phyloP scores from a whole-genome alignment of 75 land plant genomes.

The Selaginella tamariscina region DNA sequence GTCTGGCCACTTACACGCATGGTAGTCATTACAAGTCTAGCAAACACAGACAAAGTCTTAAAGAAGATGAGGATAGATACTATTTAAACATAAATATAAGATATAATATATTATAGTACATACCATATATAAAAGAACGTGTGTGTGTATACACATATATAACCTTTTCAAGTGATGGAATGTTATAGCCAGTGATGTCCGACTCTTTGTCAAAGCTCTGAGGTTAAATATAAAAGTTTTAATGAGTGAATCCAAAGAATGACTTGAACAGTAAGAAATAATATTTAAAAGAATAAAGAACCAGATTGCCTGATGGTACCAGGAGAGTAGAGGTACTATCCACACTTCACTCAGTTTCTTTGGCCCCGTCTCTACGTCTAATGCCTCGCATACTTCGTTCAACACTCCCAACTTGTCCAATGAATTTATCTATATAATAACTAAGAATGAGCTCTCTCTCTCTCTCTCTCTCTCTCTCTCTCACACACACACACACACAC shows the following conservation, averaged over 20 bases:
- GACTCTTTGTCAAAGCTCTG: conserved; percentile 83
- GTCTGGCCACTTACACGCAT: conserved; percentile 76
- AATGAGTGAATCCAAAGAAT: neutral
- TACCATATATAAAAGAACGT: no score
- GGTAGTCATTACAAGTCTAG: conserved; percentile 76
- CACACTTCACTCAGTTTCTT: conserved; percentile 48
- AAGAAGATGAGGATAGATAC: conserved; percentile 14
- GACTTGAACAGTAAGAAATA: neutral
- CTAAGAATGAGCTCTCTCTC: neutral
- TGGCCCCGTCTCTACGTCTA: conserved; percentile 56
- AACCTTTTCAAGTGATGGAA: conserved; percentile 71
- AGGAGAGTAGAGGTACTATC: conserved; percentile 70
- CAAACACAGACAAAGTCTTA: conserved; percentile 4
- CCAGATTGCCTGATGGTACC: conserved; percentile 75
- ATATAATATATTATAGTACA: neutral
- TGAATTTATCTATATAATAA: conserved; percentile 42
- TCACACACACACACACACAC: no score
- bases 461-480: no score
- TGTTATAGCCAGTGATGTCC: conserved; percentile 45
- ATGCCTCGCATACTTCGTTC: conserved; percentile 42
- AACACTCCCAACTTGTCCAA: conserved; percentile 51
- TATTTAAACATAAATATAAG: neutral
- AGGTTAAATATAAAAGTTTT: neutral
- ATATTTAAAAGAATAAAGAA: no score
- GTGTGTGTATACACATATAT: no score